Conservation (phyloP, 805 yeast species). For the Candida lessepsii region DNA sequence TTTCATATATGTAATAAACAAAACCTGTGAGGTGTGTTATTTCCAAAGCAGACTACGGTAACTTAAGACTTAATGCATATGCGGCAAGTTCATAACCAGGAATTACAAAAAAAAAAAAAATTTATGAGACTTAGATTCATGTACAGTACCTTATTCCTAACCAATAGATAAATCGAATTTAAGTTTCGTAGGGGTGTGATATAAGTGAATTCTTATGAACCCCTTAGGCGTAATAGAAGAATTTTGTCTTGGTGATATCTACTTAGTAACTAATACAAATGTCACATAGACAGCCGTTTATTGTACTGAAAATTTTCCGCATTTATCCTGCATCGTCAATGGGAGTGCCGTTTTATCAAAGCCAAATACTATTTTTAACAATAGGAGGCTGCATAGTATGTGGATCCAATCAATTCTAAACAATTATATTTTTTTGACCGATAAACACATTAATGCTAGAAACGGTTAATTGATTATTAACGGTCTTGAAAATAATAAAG, state of each 20-base stretch:
- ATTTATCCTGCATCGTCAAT: constrained; percentile 8
- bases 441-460: too few relatives aligned
- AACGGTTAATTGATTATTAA: too few relatives aligned
- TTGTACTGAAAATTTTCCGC: constrained; percentile 3
- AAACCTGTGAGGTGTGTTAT: not conserved
- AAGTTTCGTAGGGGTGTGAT: too few relatives aligned
- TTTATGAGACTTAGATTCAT: constrained; percentile 1
- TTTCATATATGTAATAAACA: not conserved
- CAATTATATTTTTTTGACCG: not conserved
- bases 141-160: constrained; percentile 6
- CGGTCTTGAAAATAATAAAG: too few relatives aligned
- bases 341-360: constrained; percentile 4
- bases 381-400: constrained; percentile 2
- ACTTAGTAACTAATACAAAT: too few relatives aligned
- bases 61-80: not conserved
- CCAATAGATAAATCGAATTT: too few relatives aligned
- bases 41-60: too few relatives aligned
- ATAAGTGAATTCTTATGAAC: too few relatives aligned
- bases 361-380: not conserved
- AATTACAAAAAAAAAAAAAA: too few relatives aligned
- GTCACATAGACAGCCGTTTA: not conserved
- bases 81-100: constrained; percentile 1
- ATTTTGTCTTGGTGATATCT: too few relatives aligned
- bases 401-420: not conserved
- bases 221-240: too few relatives aligned